phyloP scores from a whole-genome alignment of 108 stramenopile species.

The Stephanodiscus triporus region DNA sequence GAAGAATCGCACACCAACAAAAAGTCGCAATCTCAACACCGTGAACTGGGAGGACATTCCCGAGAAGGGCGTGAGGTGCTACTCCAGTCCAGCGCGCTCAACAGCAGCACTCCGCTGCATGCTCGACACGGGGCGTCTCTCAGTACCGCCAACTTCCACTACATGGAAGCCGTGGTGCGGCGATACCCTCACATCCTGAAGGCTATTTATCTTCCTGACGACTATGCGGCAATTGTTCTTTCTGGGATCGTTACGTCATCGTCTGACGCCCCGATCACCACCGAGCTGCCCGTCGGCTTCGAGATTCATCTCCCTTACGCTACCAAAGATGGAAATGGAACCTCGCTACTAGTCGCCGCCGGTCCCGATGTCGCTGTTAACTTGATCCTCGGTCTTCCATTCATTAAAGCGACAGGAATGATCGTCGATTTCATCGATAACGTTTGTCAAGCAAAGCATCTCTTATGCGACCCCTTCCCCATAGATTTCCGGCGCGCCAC shows the following conservation, averaged over 20 bases:
- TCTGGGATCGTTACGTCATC: background rate
- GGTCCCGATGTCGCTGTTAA: background rate
- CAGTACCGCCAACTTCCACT: background rate
- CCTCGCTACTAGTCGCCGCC: background rate
- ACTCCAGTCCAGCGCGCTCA: background rate
- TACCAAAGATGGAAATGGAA: background rate
- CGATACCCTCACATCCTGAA: background rate
- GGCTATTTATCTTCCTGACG: background rate
- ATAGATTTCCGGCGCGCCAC: background rate
- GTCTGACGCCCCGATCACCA: background rate
- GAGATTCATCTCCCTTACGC: background rate
- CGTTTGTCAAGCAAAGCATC: background rate
- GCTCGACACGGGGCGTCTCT: background rate
- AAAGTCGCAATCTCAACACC: background rate
- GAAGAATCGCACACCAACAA: background rate
- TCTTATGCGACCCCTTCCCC: background rate
- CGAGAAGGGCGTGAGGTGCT: background rate
- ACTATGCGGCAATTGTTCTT: background rate
- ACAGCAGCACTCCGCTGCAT: no score
- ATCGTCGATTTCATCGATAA: background rate
- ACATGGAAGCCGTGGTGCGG: background rate
- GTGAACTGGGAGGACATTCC: background rate
- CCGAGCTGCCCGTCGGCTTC: background rate
- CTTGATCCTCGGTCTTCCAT: background rate
- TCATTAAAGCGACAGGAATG: background rate